These are phyloP conservation scores for Panus rudis DNA, from an alignment of 768 basidiomycete species.

Conservation along the genomic window DNA sequence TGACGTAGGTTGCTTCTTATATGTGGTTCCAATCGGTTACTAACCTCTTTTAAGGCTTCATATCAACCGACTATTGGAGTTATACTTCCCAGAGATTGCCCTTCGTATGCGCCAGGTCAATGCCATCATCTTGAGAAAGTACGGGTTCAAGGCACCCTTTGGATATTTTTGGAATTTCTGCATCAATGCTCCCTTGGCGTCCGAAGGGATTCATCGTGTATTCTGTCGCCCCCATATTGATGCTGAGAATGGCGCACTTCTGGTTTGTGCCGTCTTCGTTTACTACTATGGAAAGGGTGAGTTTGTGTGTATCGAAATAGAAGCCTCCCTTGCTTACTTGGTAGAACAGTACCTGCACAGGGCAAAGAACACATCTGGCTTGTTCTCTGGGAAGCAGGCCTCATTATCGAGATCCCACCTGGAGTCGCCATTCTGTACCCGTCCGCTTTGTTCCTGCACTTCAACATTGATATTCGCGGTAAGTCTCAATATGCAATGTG, in stretches of 20 bases:
- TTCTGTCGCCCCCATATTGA: conserved; percentile 23
- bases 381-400: conserved; percentile 28
- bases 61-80: background rate
- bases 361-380: conserved; percentile 20
- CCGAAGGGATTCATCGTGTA: conserved; percentile 8
- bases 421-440: conserved; percentile 26
- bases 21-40: no score
- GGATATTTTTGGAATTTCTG: conserved; percentile 24
- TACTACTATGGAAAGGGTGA: conserved; percentile 12
- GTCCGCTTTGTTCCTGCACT: conserved; percentile 27
- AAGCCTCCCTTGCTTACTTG: no score
- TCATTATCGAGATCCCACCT: conserved; percentile 27
- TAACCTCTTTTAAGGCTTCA: no score
- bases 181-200: conserved; percentile 15
- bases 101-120: background rate
- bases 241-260: conserved; percentile 22
- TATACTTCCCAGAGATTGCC: background rate
- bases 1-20: no score
- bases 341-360: no score
- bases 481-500: no score
- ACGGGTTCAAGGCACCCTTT: background rate
- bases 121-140: background rate
- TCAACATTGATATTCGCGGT: conserved; percentile 24
- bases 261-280: conserved; percentile 22
- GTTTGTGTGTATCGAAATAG: no score